Base-by-base conservation (phyloP, 2,329 filamentous ascomycete genomes). In the Fusarium marasasianum region DNA sequence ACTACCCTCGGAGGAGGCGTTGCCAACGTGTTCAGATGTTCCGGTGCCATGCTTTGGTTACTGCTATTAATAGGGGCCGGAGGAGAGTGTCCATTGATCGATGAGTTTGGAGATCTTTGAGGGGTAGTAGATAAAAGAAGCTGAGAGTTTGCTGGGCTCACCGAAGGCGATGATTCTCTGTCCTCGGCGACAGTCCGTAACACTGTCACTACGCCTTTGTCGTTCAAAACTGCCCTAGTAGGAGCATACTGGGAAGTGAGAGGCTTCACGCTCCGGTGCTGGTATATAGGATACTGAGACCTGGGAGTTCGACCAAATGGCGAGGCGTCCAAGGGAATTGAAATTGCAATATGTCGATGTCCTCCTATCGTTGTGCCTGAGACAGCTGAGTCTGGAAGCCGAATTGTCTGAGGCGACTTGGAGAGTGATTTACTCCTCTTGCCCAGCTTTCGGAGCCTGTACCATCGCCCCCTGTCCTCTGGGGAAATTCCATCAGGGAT, bases 331-430 rank as follows among this genome's bases (percentile, higher is more conserved):
- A 86, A 67, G 4, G 89, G 89, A 50, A 91, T 90, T 1, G 89
- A 90, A 58, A 91, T 91, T 66, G 89, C 88, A 71, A 91, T 90
- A 74, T 91, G 87, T 9, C 87, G 84, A 76, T 89, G 83, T 4
- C 89, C 89, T 6, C 82, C 85, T 12, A 80, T 86, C 0, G 88
- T 91, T 41, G 81, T 86, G 13, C 87, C 86, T 8, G 87, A 86
- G 20, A 91, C 83, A 18, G 88, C 88, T 31, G 86, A 86, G 76
- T 91, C 88, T 14, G 89, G 89, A 8, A 91, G 82, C 40, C 76
- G 81, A 40, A 85, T 81, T 22, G 79, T 81, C 37, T 78, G 77
- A 33, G 77, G 79, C 14, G 71, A 71, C 45, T 77, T 80, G 44
- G 78, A 76, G 35, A 77, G 64, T 1, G 81, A 82, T 72, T 82